Percentiles rank a stretch among this genome's conserved stretches.
Conservation (phyloP, 176 grass and related monocot genomes). For the Triticum dicoccoides region DNA sequence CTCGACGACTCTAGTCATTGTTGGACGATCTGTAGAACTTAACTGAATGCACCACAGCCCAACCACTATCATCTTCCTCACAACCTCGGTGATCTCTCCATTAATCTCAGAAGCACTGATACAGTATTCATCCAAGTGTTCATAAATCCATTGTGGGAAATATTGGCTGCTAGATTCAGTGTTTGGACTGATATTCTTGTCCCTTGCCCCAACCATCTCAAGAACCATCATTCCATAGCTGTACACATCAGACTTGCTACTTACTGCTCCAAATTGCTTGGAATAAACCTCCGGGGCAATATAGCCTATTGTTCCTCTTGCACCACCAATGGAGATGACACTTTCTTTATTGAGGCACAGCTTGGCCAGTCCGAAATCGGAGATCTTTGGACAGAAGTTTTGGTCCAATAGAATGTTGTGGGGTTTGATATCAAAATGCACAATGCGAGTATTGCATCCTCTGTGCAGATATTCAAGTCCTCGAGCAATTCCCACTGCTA, state of each 20-base stretch:
- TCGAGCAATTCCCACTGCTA: slow-evolving; percentile 45
- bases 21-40: slow-evolving; percentile 34
- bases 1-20: slow-evolving; percentile 46
- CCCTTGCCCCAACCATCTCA: slow-evolving; percentile 51
- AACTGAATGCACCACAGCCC: slow-evolving; percentile 57
- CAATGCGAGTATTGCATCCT: slow-evolving; percentile 35
- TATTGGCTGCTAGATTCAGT: slow-evolving; percentile 25
- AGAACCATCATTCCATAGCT: slow-evolving; percentile 66
- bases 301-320: slow-evolving; percentile 40
- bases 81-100: slow-evolving; percentile 28
- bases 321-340: slow-evolving; percentile 22
- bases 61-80: slow-evolving; percentile 47
- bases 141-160: slow-evolving; percentile 43
- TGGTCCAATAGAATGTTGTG: slow-evolving; percentile 39
- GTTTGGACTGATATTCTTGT: slow-evolving; percentile 3
- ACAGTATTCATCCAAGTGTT: slow-evolving; percentile 38
- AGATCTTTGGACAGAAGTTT: slow-evolving; percentile 41
- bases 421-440: slow-evolving; percentile 49
- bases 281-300: slow-evolving; percentile 32
- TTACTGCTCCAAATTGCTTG: slow-evolving; percentile 31
- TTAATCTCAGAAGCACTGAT: slow-evolving; percentile 27
- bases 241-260: slow-evolving; percentile 57
- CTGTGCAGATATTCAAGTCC: slow-evolving; percentile 42
- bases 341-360: slow-evolving; percentile 28
- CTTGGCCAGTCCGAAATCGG: slow-evolving; percentile 41